These are phyloP conservation scores for Syzygium jambos DNA, from an alignment of 345 rosid genomes.

Conservation along the genomic window DNA sequence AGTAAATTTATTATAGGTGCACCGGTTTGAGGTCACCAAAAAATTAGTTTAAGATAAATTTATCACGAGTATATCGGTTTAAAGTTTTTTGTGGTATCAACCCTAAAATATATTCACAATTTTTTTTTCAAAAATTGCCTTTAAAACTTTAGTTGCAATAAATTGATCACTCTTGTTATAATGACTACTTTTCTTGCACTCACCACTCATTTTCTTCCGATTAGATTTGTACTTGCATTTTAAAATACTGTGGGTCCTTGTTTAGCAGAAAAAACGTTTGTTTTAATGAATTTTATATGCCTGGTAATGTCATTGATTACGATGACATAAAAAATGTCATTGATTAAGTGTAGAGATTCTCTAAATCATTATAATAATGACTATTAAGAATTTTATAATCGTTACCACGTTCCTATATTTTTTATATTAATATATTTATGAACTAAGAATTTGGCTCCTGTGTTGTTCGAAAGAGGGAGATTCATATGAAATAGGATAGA, in stretches of 20 bases:
- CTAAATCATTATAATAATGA: too few species aligned
- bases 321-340: too few species aligned
- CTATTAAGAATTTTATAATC: not conserved
- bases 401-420: fast-evolving
- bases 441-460: not conserved
- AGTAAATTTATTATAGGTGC: too few species aligned
- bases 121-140: too few species aligned
- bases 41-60: fast-evolving
- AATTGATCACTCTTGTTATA: too few species aligned
- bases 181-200: too few species aligned
- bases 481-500: not conserved
- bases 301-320: not conserved
- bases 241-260: too few species aligned
- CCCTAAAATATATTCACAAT: fast-evolving
- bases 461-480: not conserved
- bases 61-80: fast-evolving
- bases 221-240: too few species aligned
- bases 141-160: too few species aligned
- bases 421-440: fast-evolving
- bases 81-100: fast-evolving
- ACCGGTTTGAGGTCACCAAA: fast-evolving
- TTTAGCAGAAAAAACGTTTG: too few species aligned
- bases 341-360: not conserved
- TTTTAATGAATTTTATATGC: too few species aligned
- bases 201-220: too few species aligned